phyloP scores from a whole-genome alignment of 2,329 filamentous ascomycete genomes.

The Alternaria dauci region DNA sequence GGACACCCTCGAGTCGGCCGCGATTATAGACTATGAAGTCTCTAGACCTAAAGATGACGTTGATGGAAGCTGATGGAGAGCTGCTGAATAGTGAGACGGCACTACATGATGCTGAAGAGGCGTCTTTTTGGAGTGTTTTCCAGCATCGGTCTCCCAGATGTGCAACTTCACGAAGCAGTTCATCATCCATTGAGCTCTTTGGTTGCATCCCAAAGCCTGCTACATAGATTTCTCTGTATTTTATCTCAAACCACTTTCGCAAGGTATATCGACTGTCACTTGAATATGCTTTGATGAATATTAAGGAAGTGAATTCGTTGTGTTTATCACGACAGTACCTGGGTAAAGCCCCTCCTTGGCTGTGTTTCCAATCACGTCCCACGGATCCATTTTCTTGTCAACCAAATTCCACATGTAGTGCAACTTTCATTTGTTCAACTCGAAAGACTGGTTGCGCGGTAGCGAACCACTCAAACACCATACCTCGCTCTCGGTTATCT shows the following conservation, averaged over 20 bases:
- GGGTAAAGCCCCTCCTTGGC: not conserved
- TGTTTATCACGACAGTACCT: not conserved
- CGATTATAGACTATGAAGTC: no score
- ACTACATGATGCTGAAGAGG: not conserved
- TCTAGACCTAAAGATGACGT: not conserved
- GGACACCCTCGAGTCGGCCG: no score
- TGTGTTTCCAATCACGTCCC: not conserved
- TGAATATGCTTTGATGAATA: not conserved
- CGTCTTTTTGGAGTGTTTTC: not conserved
- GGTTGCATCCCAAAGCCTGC: not conserved
- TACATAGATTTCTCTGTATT: not conserved
- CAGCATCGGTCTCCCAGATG: not conserved
- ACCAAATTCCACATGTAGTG: not conserved
- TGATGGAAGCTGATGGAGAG: not conserved
- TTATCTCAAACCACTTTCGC: not conserved
- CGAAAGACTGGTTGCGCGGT: not conserved
- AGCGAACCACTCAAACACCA: not conserved
- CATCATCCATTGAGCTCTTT: not conserved
- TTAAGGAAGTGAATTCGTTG: not conserved
- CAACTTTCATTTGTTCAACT: not conserved
- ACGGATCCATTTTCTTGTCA: not conserved
- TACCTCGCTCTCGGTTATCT: not conserved
- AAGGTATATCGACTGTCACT: not conserved
- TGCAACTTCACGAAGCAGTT: not conserved
- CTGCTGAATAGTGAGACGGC: not conserved